Conservation (phyloP, 495 filamentous ascomycete genomes). For the Parmelia sp. region DNA sequence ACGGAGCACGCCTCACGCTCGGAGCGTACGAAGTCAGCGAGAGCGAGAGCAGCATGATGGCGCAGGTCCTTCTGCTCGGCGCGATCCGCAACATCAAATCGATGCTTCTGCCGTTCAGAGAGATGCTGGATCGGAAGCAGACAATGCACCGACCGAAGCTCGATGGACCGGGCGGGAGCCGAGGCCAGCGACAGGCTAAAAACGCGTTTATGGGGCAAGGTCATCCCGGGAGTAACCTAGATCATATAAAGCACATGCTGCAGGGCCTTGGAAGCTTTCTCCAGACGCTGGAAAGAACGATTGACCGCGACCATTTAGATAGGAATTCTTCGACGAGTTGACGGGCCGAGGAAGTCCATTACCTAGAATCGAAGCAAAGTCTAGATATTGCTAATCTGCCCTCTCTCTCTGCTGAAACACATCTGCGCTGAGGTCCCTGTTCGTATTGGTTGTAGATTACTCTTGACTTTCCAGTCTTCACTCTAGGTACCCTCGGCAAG, state of each 20-base stretch:
- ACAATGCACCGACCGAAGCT: slow-evolving; percentile 7
- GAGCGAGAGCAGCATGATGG: slow-evolving; percentile 5
- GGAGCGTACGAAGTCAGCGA: slow-evolving; percentile 11
- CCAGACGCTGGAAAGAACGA: slow-evolving; percentile 14
- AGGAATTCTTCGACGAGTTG: slow-evolving; percentile 4
- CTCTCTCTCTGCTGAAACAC: slow-evolving; percentile 5
- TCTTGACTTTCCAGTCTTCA: slow-evolving; percentile 7
- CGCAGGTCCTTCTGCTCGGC: slow-evolving; percentile 16
- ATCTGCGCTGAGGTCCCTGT: neutral
- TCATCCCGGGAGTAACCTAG: slow-evolving; percentile 13
- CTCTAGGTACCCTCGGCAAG: slow-evolving; percentile 5
- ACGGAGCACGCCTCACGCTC: slow-evolving; percentile 8
- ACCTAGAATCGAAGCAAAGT: slow-evolving; percentile 4
- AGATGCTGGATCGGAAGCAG: slow-evolving; percentile 18
- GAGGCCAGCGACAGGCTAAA: slow-evolving; percentile 9
- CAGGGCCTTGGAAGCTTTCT: slow-evolving; percentile 13
- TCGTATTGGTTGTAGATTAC: slow-evolving; percentile 7
- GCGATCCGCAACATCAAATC: slow-evolving; percentile 18
- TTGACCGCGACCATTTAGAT: slow-evolving; percentile 11
- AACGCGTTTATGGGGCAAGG: slow-evolving; percentile 6
- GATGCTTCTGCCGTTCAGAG: slow-evolving; percentile 7
- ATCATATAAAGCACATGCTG: slow-evolving; percentile 14
- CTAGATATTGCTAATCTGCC: slow-evolving; percentile 5
- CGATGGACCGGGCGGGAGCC: slow-evolving; percentile 8
- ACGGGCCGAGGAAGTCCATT: neutral